Evolutionary conservation across 1,139 yeast species (phyloP).

Genomic region (Tardiomyces blankii): DNA sequence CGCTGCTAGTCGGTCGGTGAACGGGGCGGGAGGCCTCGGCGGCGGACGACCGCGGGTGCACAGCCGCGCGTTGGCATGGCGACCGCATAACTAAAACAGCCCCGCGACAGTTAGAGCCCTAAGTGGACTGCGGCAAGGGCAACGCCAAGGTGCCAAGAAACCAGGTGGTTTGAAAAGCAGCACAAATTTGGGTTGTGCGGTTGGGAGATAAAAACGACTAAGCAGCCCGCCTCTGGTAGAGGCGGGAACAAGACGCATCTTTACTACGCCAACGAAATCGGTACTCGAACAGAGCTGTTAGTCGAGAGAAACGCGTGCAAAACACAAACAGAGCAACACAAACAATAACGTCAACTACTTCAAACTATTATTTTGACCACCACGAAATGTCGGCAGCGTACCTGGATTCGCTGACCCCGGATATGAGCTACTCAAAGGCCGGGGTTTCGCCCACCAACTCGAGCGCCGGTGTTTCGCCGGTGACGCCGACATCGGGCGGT

Average conservation of each 20-base stretch:
- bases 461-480: background rate
- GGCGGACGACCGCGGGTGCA: background rate
- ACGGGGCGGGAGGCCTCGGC: background rate
- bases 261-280: background rate
- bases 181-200: background rate
- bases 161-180: background rate
- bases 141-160: background rate
- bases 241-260: background rate
- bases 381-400: background rate
- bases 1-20: too few relatives aligned
- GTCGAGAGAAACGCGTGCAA: background rate
- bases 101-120: background rate
- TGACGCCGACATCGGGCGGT: background rate
- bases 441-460: background rate
- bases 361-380: too few relatives aligned
- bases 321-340: background rate
- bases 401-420: background rate
- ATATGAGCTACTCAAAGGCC: background rate
- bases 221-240: background rate
- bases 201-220: background rate
- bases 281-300: background rate
- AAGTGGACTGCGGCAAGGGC: background rate
- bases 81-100: background rate
- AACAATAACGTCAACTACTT: too few relatives aligned
- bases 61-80: background rate